Evolutionary conservation across 1,284 basidiomycete genomes (phyloP).

Genomic region (Cronartium quercuum): DNA sequence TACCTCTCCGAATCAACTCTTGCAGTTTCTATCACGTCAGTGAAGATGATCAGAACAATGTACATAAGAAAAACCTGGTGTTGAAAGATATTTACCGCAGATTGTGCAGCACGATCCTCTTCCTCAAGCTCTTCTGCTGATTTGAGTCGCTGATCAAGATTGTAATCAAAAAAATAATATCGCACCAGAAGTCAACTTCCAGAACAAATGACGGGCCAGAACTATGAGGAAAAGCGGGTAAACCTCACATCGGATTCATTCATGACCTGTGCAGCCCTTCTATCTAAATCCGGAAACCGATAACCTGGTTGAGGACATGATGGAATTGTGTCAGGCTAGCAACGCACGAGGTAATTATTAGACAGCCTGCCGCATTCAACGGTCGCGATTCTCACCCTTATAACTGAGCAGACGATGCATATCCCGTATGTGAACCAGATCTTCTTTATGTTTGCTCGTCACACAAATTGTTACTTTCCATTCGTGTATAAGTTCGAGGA

Average conservation of each 20-base stretch:
- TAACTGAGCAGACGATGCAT: slow-evolving; percentile 93
- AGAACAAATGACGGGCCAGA: background rate
- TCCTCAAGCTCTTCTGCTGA: slow-evolving; percentile 92
- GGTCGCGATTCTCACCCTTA: slow-evolving; percentile 60
- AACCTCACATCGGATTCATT: slow-evolving; percentile 54
- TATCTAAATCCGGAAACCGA: slow-evolving; percentile 67
- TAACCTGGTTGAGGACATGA: slow-evolving; percentile 57
- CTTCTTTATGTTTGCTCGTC: slow-evolving; percentile 88
- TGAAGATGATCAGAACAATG: background rate
- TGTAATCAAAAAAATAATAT: background rate
- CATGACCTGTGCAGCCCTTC: slow-evolving; percentile 53
- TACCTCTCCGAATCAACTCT: slow-evolving; percentile 91
- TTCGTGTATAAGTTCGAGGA: slow-evolving; percentile 83
- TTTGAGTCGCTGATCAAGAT: slow-evolving; percentile 67
- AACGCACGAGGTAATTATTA: background rate
- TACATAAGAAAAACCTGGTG: background rate
- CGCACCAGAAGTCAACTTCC: background rate
- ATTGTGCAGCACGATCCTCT: slow-evolving; percentile 90
- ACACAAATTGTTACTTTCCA: slow-evolving; percentile 94
- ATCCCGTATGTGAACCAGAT: slow-evolving; percentile 92
- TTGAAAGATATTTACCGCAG: slow-evolving; percentile 56
- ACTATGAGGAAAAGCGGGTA: slow-evolving; percentile 47
- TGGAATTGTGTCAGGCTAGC: background rate
- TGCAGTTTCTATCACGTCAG: slow-evolving; percentile 67
- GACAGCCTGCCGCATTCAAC: background rate